Conservation (phyloP, 768 basidiomycete species). For the Termitomyces sp. region DNA sequence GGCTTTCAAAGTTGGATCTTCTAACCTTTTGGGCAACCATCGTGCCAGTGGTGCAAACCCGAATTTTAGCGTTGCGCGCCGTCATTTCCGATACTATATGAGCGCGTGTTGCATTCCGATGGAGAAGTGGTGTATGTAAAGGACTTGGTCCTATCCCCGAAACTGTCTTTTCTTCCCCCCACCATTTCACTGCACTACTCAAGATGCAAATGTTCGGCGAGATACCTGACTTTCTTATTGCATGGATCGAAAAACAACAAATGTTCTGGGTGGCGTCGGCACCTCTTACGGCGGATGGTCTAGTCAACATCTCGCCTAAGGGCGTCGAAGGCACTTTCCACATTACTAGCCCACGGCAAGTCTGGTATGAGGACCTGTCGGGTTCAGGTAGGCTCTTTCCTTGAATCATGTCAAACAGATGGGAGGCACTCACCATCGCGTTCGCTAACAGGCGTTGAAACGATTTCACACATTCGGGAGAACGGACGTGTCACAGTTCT, state of each 20-base stretch:
- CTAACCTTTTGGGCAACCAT: constrained; percentile 1
- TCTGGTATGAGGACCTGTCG: constrained; percentile 76
- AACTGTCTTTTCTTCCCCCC: not conserved
- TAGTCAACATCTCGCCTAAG: constrained; percentile 70
- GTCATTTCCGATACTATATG: constrained; percentile 12
- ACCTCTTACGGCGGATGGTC: constrained; percentile 53
- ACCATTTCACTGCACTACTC: not conserved
- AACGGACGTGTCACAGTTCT: constrained; percentile 61
- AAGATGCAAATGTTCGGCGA: constrained; percentile 57
- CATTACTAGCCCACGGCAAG: constrained; percentile 44
- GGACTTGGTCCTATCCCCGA: constrained; percentile 1
- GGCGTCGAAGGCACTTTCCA: constrained; percentile 63
- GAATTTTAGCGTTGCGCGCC: constrained; percentile 3
- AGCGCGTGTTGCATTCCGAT: constrained; percentile 16
- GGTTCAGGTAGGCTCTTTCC: constrained; percentile 52
- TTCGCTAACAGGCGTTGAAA: constrained; percentile 34
- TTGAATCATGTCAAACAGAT: not conserved
- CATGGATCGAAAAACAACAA: constrained; percentile 61
- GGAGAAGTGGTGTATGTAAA: constrained; percentile 20
- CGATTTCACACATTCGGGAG: constrained; percentile 51
- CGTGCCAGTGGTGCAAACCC: constrained; percentile 10
- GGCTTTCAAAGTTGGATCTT: constrained; percentile 7
- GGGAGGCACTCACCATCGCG: not conserved
- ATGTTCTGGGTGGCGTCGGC: constrained; percentile 73
- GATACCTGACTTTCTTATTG: constrained; percentile 49